These are phyloP conservation scores for Lagerstroemia speciosa DNA, from an alignment of 345 rosid species.

Conservation along the genomic window DNA sequence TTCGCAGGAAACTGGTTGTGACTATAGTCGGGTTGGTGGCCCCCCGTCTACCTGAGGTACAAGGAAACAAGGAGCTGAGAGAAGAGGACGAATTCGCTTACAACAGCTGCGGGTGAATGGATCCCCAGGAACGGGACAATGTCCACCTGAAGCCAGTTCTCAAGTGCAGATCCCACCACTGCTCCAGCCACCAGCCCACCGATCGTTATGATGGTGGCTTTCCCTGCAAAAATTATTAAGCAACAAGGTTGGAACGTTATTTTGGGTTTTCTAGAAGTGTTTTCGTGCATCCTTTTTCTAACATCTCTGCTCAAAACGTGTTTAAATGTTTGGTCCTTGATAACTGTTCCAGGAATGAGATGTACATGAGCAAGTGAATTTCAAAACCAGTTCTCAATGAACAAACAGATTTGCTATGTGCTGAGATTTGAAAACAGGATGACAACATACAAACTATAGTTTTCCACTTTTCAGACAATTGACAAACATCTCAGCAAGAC, in stretches of 20 bases:
- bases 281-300: too few species aligned
- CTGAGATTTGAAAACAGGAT: too few species aligned
- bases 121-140: conserved; percentile 78
- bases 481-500: neutral
- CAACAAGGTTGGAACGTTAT: too few species aligned
- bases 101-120: conserved; percentile 76
- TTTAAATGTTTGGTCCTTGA: too few species aligned
- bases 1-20: conserved; percentile 12
- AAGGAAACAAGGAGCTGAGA: conserved; percentile 81
- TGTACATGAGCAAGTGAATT: too few species aligned
- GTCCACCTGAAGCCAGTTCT: conserved; percentile 95
- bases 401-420: too few species aligned
- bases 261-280: too few species aligned
- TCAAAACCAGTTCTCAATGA: too few species aligned
- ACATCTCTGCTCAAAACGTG: too few species aligned
- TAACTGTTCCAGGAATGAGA: too few species aligned
- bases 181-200: conserved; percentile 98
- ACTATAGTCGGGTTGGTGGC: neutral
- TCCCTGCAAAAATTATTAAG: conserved; percentile 38
- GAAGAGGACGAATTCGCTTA: conserved; percentile 75
- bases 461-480: neutral
- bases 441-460: too few species aligned
- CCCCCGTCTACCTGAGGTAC: conserved; percentile 45
- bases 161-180: conserved; percentile 78
- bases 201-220: conserved; percentile 68